Percentiles rank a stretch among this genome's conserved stretches.
Conservation (phyloP, 1,284 basidiomycete genomes). For the Cutaneotrichosporon cavernicola region DNA sequence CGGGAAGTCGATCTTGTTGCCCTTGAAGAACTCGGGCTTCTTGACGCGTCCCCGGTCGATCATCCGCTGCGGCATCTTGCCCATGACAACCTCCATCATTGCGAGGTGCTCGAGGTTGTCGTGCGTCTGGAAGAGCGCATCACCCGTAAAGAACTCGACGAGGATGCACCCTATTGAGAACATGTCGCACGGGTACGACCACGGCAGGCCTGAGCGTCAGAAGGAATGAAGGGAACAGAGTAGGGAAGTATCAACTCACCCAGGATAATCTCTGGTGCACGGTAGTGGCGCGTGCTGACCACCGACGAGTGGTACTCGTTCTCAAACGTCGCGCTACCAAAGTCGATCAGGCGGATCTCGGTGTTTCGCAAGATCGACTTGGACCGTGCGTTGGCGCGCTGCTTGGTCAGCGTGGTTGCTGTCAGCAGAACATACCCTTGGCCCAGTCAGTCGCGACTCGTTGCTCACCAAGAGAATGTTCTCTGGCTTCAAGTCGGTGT, state of each 20-base stretch:
- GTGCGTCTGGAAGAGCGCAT: constrained; percentile 97
- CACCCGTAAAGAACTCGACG: constrained; percentile 96
- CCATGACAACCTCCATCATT: constrained; percentile 99
- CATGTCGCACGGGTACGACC: constrained; percentile 98
- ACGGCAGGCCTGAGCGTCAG: constrained; percentile 71
- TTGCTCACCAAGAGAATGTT: constrained; percentile 94
- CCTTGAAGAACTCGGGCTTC: constrained; percentile 88
- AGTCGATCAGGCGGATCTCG: constrained; percentile 96
- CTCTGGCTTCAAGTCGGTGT: constrained; percentile 98
- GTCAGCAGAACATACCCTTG: constrained; percentile 30
- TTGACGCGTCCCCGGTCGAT: constrained; percentile 60
- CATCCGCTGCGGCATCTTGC: constrained; percentile 87
- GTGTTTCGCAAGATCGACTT: constrained; percentile 69
- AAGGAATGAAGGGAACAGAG: not conserved
- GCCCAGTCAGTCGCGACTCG: constrained; percentile 57
- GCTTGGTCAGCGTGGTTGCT: not conserved
- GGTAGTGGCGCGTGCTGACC: constrained; percentile 96
- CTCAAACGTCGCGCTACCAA: constrained; percentile 95
- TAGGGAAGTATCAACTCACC: constrained; percentile 59
- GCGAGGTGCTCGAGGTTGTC: constrained; percentile 98
- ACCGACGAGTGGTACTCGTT: constrained; percentile 98
- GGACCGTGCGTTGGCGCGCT: constrained; percentile 31
- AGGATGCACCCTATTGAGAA: constrained; percentile 99
- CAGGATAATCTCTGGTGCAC: constrained; percentile 97
- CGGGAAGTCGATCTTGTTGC: constrained; percentile 83